Evolutionary conservation across 306 rosid species (phyloP).

Genomic region (Luffa acutangula): DNA sequence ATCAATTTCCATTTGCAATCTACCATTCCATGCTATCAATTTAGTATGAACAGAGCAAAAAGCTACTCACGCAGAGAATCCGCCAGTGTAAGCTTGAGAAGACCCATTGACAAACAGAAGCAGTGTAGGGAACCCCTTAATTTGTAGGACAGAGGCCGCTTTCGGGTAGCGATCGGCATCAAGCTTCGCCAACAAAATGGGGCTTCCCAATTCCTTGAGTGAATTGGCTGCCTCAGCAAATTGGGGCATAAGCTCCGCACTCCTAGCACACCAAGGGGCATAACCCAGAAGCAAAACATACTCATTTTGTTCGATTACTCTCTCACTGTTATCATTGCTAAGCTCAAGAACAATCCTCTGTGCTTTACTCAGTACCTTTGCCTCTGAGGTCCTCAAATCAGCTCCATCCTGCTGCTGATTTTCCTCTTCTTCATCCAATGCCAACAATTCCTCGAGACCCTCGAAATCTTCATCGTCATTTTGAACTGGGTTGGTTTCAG

Average conservation of each 20-base stretch:
- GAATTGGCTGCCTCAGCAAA: conserved; percentile 89
- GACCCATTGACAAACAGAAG: conserved; percentile 81
- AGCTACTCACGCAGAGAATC: conserved; percentile 62
- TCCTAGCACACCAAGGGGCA: conserved; percentile 94
- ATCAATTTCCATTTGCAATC: conserved; percentile 1
- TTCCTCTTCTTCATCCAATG: conserved; percentile 65
- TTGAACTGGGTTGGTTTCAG: conserved; percentile 26
- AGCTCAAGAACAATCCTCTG: conserved; percentile 85
- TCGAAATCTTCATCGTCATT: conserved; percentile 44
- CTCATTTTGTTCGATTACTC: conserved; percentile 54
- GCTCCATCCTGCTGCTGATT: conserved; percentile 20
- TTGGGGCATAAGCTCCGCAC: conserved; percentile 94
- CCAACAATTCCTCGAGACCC: conserved; percentile 53
- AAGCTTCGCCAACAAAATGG: conserved; percentile 76
- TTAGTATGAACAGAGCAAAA: background rate
- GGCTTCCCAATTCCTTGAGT: conserved; percentile 48
- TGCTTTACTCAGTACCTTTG: conserved; percentile 62
- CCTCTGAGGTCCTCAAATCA: conserved; percentile 55
- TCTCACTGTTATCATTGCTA: conserved; percentile 55
- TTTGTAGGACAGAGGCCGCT: conserved; percentile 59
- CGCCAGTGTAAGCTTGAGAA: conserved; percentile 73
- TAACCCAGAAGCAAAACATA: conserved; percentile 75
- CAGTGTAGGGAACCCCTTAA: conserved; percentile 86
- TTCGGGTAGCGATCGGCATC: conserved; percentile 76
- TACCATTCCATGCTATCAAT: background rate